A percentile compares a stretch with the other conserved stretches of the same genome.
phyloP scores from a whole-genome alignment of 2,329 filamentous ascomycete genomes.

The Fusarium oxysporum region DNA sequence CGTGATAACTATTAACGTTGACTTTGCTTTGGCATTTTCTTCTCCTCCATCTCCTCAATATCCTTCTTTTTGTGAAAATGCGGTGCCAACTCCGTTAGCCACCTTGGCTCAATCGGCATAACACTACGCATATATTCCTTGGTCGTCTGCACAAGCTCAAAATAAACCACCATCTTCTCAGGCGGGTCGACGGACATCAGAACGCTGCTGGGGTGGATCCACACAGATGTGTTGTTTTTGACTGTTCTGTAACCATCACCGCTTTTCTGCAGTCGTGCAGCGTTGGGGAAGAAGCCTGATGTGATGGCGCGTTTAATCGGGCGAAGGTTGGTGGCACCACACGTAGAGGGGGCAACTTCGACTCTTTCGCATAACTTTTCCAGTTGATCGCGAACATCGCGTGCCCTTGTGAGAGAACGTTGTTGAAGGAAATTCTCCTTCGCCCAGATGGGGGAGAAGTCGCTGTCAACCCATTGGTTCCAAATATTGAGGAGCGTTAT shows the following conservation, averaged over 20 bases:
- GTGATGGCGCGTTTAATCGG: conserved; percentile 91
- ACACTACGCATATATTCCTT: conserved; percentile 95
- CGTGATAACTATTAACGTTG: conserved; percentile 15
- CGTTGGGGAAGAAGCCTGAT: conserved; percentile 94
- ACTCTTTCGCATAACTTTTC: conserved; percentile 93
- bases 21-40: conserved; percentile 63
- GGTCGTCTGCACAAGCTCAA: conserved; percentile 82
- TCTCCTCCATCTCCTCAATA: conserved; percentile 83
- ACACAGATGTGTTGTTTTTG: conserved; percentile 89
- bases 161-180: conserved; percentile 86
- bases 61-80: conserved; percentile 96
- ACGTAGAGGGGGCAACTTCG: conserved; percentile 79
- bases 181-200: conserved; percentile 82
- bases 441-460: conserved; percentile 88
- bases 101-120: conserved; percentile 85
- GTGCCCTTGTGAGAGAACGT: conserved; percentile 85
- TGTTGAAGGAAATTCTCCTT: conserved; percentile 96
- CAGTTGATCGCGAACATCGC: conserved; percentile 93
- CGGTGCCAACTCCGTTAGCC: conserved; percentile 90
- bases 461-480: conserved; percentile 94
- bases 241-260: conserved; percentile 92
- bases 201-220: conserved; percentile 89
- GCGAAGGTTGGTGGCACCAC: conserved; percentile 74
- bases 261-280: conserved; percentile 82
- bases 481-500: conserved; percentile 90